These are phyloP conservation scores for Leucosporidium yakuticum DNA, from an alignment of 768 basidiomycete genomes.

Conservation along the genomic window DNA sequence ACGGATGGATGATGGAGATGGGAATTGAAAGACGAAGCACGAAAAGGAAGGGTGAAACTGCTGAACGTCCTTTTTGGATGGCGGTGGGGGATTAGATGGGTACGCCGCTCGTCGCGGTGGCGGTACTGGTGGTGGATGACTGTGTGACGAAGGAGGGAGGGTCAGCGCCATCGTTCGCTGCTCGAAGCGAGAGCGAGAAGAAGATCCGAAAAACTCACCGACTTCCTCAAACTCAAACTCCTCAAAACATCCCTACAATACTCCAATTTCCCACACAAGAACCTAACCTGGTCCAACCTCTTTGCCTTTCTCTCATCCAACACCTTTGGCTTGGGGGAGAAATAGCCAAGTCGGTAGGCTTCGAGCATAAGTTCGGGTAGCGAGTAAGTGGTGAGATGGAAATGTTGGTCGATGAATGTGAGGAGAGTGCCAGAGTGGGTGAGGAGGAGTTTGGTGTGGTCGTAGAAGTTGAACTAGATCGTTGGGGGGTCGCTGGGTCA, in stretches of 20 bases:
- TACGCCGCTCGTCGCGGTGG: no score
- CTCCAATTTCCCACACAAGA: conserved; percentile 68
- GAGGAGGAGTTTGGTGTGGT: conserved; percentile 90
- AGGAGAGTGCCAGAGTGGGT: conserved; percentile 70
- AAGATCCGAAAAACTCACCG: not conserved
- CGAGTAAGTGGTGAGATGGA: conserved; percentile 32
- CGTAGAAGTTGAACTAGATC: conserved; percentile 99
- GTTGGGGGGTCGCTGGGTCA: not conserved
- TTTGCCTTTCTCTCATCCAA: conserved; percentile 6
- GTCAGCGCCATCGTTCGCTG: no score
- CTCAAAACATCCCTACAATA: conserved; percentile 76
- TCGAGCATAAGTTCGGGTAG: conserved; percentile 29
- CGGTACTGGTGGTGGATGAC: no score
- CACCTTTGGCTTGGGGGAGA: not conserved
- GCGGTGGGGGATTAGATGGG: no score
- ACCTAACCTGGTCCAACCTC: conserved; percentile 13
- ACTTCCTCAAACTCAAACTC: conserved; percentile 19
- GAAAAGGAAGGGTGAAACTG: no score
- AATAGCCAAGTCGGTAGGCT: conserved; percentile 18
- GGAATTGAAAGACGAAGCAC: no score
- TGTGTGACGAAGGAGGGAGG: no score
- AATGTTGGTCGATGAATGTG: conserved; percentile 62
- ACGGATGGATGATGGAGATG: no score
- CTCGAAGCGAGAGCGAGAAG: no score
- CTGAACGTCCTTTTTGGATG: no score